Base-by-base conservation (phyloP, 2,329 filamentous ascomycete species). In the Thyridium curvatum region DNA sequence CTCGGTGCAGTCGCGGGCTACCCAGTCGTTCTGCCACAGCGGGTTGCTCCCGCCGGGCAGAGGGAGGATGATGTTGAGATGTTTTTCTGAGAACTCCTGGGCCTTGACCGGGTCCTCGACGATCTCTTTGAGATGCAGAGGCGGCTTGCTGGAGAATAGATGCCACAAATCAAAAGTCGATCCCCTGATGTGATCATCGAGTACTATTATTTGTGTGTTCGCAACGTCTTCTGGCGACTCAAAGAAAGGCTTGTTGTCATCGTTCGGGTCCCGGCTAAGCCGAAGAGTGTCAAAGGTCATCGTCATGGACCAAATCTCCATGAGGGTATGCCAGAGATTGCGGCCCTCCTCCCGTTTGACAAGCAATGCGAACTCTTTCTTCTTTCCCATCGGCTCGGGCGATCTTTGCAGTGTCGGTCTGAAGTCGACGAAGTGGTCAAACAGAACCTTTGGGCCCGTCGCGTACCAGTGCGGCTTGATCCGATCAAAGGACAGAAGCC, bases 21-120 rank as follows among this genome's bases (percentile, higher is more conserved):
- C 46, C 56, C 58, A 65, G 42, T 67, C 61, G n/a, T 56, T 60
- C 40, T 62, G 55, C 65, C 65, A 68, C 14, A 64, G 44, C 1
- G 65, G 62, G 43, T 64, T 68, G 46, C 55, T 59, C 15, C 52
- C 59, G 32, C 64, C 64, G 10, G 64, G 50, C 4, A 68, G 47
- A 2, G 65, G 64, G 15, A 68, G 42, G 38, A 69, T 58, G 28
- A 67, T 26, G 38, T 60, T 59, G 33, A 51, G 35, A 12, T 33
- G 21, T 7, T 30, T 45, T 14, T 26, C 14, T 16, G 34, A 38
- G 29, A 52, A 39, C 30, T 43, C 39, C 21, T 26, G 21, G 21
- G 10, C 32, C 40, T 3, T 37, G 31, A 4, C 38, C 18, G 18
- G 37, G 37, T 38, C 34, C 10, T 13, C 35, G 2, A 49, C 32